phyloP scores from a whole-genome alignment of 2,329 filamentous ascomycete genomes.

The Aspergillus spinulosporus region DNA sequence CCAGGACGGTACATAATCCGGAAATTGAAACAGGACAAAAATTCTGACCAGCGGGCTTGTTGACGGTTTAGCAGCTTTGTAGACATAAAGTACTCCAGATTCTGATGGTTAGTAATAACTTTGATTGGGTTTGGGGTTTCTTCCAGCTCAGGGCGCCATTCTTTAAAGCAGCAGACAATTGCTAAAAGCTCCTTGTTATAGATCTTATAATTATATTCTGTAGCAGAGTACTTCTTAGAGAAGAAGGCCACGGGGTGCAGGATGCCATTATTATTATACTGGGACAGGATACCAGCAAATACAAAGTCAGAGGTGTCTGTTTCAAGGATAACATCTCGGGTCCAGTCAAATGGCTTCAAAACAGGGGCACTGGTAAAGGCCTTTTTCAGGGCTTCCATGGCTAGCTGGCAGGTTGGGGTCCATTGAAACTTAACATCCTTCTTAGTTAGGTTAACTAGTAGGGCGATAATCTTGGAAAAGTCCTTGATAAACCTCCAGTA shows the following conservation, averaged over 20 bases:
- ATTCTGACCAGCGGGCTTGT: background rate
- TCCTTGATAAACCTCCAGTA: background rate
- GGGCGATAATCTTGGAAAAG: too few species aligned
- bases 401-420: too few species aligned
- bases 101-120: background rate
- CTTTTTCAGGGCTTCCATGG: too few species aligned
- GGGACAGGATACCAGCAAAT: background rate
- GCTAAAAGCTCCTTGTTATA: too few species aligned
- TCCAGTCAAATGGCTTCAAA: background rate
- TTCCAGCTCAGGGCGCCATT: background rate
- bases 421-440: too few species aligned
- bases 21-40: background rate
- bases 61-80: background rate
- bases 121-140: background rate
- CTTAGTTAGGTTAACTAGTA: too few species aligned
- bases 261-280: background rate
- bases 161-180: too few species aligned
- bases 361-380: background rate
- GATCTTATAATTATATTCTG: background rate
- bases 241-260: background rate
- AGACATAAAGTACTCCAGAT: background rate
- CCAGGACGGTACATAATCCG: background rate
- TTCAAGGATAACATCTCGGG: background rate
- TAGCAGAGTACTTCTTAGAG: background rate
- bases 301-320: background rate